Evolutionary conservation across 176 grass and related monocot genomes (phyloP), one percentile per base, ranked within the genome.

Genomic region (Carex scoparia): DNA sequence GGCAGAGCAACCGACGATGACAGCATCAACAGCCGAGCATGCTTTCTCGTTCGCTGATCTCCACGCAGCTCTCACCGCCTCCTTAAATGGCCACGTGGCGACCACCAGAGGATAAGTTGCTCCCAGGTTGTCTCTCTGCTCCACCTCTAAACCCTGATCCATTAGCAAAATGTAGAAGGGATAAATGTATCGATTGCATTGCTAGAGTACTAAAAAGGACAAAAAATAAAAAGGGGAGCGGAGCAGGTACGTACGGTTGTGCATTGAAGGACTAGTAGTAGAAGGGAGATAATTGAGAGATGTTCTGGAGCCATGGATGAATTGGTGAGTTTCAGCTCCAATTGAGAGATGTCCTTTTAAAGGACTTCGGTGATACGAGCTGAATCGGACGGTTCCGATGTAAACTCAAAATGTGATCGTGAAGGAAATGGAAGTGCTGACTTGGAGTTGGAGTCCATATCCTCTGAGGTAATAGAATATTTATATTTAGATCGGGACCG

Each of bases 21-120:
- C 90, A 35, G 90, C 93, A 18, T 95, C 91, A 60, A 94, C 81
- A 7, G 93, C 93, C 53, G 88, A 93, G 6, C 82, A 88, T 57
- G 59, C 87, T 85, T 37, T 46, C 16, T 88, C 84, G 49, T 73
- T 51, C n/a, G 68, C 69, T 2, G 87, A 86, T 1, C 80, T 83
- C 95, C 93, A 95, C 7, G 93, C 89, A 3, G 88, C 91, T 79
- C 86, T 85, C 53, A 92, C 91, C 3, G 89, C 95, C 69, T 93
- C 93, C 44, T 87, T 81, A 59, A 95, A 98, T 1, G 91, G 91
- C 93, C 93, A 98, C 72, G 93, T 98, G 91, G 88, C 86, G 28
- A 98, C 91, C 83, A 93, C 93, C 70, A 95, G 51, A 42, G 93
- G 91, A 56, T 87, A 89, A 31, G 42, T 16, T 53, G 27, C 66